Percentiles rank a stretch among this genome's conserved stretches.
Evolutionary conservation across 371 early-diverging fungal species (phyloP).

Genomic region (Fennellomyces sp.): DNA sequence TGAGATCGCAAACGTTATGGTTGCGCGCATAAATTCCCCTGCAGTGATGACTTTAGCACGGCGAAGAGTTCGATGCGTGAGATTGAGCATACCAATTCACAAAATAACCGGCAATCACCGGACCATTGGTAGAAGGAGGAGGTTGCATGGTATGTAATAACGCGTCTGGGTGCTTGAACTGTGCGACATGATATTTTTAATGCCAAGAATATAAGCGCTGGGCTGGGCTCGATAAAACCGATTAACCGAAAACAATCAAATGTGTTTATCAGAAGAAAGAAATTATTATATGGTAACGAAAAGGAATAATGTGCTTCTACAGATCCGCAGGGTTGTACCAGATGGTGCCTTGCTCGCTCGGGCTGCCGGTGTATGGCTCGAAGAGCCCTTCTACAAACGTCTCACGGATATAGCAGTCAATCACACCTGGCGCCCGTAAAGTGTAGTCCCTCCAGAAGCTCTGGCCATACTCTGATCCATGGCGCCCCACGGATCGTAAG

Average conservation of each 20-base stretch:
- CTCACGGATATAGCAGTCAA: conserved; percentile 49
- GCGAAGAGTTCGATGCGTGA: too few species aligned
- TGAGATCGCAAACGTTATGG: conserved; percentile 67
- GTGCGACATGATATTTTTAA: too few species aligned
- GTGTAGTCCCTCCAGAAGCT: conserved; percentile 55
- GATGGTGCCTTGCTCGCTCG: conserved; percentile 8
- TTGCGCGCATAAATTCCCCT: conserved; percentile 80
- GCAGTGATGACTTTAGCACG: too few species aligned
- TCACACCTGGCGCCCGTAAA: conserved; percentile 28
- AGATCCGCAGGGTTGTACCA: conserved; percentile 6
- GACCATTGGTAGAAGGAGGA: conserved; percentile 32
- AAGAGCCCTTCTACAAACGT: conserved; percentile 43
- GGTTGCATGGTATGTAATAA: conserved; percentile 12
- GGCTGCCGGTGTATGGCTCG: conserved; percentile 20
- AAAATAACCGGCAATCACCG: conserved; percentile 38
- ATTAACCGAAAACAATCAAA: too few species aligned
- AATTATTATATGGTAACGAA: too few species aligned
- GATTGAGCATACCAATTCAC: conserved; percentile 31
- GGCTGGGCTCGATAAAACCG: too few species aligned
- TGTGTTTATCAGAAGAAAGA: too few species aligned
- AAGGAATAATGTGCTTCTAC: too few species aligned
- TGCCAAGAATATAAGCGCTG: too few species aligned
- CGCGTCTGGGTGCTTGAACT: neutral
- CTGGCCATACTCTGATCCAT: conserved; percentile 37
- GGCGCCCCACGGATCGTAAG: conserved; percentile 42